Conservation (phyloP, 2,329 filamentous ascomycete species). For the Cryphonectria japonica region DNA sequence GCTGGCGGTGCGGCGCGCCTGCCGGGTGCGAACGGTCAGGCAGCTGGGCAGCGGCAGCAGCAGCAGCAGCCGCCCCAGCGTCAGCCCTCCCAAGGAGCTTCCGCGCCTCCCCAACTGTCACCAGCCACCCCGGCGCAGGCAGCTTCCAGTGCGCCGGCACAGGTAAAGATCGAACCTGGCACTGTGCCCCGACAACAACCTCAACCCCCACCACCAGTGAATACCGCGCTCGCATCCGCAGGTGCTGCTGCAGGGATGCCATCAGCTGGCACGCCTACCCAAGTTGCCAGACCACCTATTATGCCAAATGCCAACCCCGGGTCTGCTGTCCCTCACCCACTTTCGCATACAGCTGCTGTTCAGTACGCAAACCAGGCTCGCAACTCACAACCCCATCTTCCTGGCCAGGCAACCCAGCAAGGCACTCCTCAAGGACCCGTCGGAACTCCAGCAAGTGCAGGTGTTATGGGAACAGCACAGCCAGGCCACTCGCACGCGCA, state of each 20-base stretch:
- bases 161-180: constrained; percentile 44
- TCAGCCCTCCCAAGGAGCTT: constrained; percentile 31
- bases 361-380: constrained; percentile 49
- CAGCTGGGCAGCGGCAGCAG: constrained; percentile 30
- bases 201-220: constrained; percentile 32
- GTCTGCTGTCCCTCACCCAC: constrained; percentile 46
- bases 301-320: constrained; percentile 37
- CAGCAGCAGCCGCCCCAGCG: constrained; percentile 30
- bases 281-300: constrained; percentile 5
- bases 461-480: constrained; percentile 32
- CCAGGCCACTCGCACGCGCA: constrained; percentile 53
- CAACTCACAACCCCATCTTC: constrained; percentile 36
- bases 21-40: constrained; percentile 31
- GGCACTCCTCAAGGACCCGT: constrained; percentile 24
- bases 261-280: constrained; percentile 51
- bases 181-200: constrained; percentile 35
- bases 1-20: constrained; percentile 36
- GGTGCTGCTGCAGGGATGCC: constrained; percentile 40
- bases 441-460: constrained; percentile 30
- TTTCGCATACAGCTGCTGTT: constrained; percentile 56
- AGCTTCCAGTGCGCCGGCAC: constrained; percentile 31
- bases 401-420: constrained; percentile 29
- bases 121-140: constrained; percentile 32
- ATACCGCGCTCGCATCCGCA: constrained; percentile 40
- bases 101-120: constrained; percentile 30